Evolutionary conservation across 1,284 basidiomycete genomes (phyloP).

Genomic region (Erythrobasidium hasegawianum): DNA sequence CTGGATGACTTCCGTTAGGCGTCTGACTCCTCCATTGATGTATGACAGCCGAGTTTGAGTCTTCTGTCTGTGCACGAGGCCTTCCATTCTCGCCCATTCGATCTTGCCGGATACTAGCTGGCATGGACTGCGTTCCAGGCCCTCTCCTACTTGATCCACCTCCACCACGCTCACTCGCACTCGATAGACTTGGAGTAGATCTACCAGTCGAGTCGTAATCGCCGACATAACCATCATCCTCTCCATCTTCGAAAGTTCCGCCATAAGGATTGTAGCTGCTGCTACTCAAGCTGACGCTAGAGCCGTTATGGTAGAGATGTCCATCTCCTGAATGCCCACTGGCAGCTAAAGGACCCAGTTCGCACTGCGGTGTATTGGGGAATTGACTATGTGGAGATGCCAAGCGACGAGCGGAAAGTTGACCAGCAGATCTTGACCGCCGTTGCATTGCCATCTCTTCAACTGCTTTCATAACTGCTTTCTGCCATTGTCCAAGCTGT

Average conservation of each 20-base stretch:
- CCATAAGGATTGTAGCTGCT: slow-evolving; percentile 19
- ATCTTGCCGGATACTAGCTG: slow-evolving; percentile 20
- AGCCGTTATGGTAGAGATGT: slow-evolving; percentile 6
- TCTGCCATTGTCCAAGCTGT: slow-evolving; percentile 87
- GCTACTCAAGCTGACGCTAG: slow-evolving; percentile 17
- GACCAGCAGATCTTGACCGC: slow-evolving; percentile 33
- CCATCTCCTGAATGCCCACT: background rate
- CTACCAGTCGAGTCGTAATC: slow-evolving; percentile 36
- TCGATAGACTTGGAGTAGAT: slow-evolving; percentile 19
- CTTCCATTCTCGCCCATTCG: slow-evolving; percentile 52
- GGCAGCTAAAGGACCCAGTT: slow-evolving; percentile 37
- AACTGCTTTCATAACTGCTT: slow-evolving; percentile 80
- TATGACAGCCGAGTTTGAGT: slow-evolving; percentile 57
- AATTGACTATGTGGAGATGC: slow-evolving; percentile 43
- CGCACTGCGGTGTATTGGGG: slow-evolving; percentile 43
- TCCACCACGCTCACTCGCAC: slow-evolving; percentile 1
- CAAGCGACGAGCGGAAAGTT: slow-evolving; percentile 40
- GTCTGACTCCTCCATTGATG: slow-evolving; percentile 45
- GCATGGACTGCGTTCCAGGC: slow-evolving; percentile 34
- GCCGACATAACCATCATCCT: slow-evolving; percentile 25
- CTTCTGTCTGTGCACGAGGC: slow-evolving; percentile 68
- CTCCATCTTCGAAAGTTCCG: slow-evolving; percentile 42
- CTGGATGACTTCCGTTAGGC: slow-evolving; percentile 32
- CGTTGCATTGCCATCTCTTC: slow-evolving; percentile 62
- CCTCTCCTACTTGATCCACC: slow-evolving; percentile 13